phyloP scores from a whole-genome alignment of 371 early-diverging fungal species.

The Zychaea mexicana region DNA sequence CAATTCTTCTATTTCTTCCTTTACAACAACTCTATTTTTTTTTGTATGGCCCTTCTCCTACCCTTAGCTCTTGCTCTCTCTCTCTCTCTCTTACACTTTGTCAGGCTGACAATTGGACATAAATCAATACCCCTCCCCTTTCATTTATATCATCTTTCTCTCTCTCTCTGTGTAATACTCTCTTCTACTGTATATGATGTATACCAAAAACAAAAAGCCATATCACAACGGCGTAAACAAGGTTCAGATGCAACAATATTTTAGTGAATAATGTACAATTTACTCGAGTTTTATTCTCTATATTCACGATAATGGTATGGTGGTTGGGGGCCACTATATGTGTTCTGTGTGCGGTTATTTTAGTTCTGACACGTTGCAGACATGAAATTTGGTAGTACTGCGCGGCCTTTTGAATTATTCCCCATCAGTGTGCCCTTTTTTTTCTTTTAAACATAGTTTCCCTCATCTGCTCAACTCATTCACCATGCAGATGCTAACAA shows the following conservation, averaged over 20 bases:
- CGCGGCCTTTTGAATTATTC: neutral
- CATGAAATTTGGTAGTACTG: too few relatives aligned
- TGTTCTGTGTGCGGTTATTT: too few relatives aligned
- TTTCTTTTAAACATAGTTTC: neutral
- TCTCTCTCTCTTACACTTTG: neutral
- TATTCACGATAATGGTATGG: too few relatives aligned
- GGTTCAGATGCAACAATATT: neutral
- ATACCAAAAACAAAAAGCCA: too few relatives aligned
- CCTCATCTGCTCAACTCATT: neutral
- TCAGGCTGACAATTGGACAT: neutral
- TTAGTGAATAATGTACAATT: too few relatives aligned
- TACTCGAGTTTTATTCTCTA: too few relatives aligned
- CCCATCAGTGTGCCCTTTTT: neutral
- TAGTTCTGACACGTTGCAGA: neutral
- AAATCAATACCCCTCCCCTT: neutral
- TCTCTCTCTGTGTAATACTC: neutral
- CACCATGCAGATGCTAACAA: slow-evolving; percentile 82
- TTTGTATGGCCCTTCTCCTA: neutral
- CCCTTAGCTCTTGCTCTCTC: neutral
- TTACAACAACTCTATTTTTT: neutral
- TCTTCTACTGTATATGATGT: slow-evolving; percentile 1
- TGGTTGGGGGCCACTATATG: neutral
- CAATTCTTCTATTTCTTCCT: neutral
- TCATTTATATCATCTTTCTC: neutral
- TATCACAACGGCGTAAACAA: too few relatives aligned